Percentiles rank a stretch among this genome's conserved stretches.
phyloP scores from a whole-genome alignment of 2,329 filamentous ascomycete species.

The Xylaria sp. region DNA sequence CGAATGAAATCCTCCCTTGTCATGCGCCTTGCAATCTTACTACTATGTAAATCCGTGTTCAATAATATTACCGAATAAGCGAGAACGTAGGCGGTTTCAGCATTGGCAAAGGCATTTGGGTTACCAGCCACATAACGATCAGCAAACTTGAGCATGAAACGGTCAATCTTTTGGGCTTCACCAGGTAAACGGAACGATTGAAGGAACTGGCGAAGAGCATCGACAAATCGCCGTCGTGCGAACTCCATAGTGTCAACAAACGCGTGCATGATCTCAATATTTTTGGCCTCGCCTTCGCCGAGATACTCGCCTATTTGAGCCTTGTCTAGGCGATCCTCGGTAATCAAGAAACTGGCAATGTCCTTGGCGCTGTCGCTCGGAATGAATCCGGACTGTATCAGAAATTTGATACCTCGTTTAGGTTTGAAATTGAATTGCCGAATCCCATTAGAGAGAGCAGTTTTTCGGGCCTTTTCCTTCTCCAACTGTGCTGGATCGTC shows the following conservation, averaged over 20 bases:
- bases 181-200: slow-evolving; percentile 95
- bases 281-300: slow-evolving; percentile 90
- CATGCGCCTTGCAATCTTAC: slow-evolving; percentile 86
- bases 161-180: slow-evolving; percentile 98
- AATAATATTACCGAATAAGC: slow-evolving; percentile 97
- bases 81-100: slow-evolving; percentile 95
- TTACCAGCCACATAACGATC: slow-evolving; percentile 95
- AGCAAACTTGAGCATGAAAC: slow-evolving; percentile 99
- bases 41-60: slow-evolving; percentile 95
- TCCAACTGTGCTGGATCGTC: slow-evolving; percentile 96
- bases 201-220: slow-evolving; percentile 88
- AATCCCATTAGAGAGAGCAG: slow-evolving; percentile 87
- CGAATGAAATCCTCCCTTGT: slow-evolving; percentile 98
- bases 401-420: slow-evolving; percentile 87
- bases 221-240: slow-evolving; percentile 88
- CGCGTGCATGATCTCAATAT: slow-evolving; percentile 97
- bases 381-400: slow-evolving; percentile 90
- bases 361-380: slow-evolving; percentile 80
- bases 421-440: slow-evolving; percentile 98
- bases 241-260: slow-evolving; percentile 98
- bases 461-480: slow-evolving; percentile 93
- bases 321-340: slow-evolving; percentile 89
- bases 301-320: slow-evolving; percentile 92
- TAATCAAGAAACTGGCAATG: slow-evolving; percentile 84
- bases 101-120: slow-evolving; percentile 96